A percentile compares a stretch with the other conserved stretches of the same genome.
Evolutionary conservation across 192 early-diverging fungal species (phyloP).

Genomic region (Podochytrium sp.): DNA sequence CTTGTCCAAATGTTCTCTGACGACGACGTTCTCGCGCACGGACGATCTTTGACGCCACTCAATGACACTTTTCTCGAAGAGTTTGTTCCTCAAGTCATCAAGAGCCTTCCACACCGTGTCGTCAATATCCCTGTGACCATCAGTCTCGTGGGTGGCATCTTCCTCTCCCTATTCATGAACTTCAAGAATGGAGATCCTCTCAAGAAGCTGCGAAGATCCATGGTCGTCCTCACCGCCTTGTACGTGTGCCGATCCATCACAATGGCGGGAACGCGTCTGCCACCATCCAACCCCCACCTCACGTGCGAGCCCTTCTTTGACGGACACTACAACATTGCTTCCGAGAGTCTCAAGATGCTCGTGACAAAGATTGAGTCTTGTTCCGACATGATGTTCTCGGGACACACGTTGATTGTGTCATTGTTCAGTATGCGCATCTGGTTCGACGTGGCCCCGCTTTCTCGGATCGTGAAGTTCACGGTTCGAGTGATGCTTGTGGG

Average conservation of each 20-base stretch:
- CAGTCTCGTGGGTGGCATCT: neutral
- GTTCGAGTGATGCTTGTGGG: neutral
- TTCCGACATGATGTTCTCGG: neutral
- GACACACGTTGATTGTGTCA: neutral
- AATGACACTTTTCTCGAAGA: neutral
- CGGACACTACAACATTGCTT: neutral
- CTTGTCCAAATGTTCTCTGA: no score
- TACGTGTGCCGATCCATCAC: neutral
- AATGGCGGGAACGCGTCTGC: neutral
- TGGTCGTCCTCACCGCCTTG: neutral
- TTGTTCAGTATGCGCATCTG: neutral
- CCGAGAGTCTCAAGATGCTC: neutral
- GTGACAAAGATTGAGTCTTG: neutral
- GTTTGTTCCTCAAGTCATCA: neutral
- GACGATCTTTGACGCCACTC: neutral
- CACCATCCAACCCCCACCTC: neutral
- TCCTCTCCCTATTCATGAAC: neutral
- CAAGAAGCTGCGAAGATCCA: neutral
- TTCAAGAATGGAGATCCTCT: neutral
- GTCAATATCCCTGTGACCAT: neutral
- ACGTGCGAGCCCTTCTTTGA: neutral
- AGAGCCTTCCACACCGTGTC: neutral
- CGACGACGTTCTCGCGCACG: no score
- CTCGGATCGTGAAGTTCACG: neutral
- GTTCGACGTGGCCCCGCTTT: neutral